Percentiles rank a stretch among this genome's conserved stretches.
These are phyloP conservation scores for Delphinella strobiligena DNA, from an alignment of 2,329 filamentous ascomycete genomes.

Conservation along the genomic window DNA sequence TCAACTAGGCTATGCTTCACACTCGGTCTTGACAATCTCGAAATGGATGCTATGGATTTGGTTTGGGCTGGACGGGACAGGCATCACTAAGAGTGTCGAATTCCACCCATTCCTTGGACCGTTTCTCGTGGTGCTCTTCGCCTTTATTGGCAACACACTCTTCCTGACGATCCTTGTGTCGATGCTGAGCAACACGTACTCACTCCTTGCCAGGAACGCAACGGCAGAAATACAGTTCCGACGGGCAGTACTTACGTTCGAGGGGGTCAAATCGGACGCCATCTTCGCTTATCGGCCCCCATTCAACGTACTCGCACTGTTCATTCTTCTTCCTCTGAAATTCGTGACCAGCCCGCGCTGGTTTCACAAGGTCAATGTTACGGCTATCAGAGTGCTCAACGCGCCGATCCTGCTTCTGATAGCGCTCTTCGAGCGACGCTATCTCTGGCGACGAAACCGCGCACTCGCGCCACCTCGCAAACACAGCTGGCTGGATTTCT, in stretches of 20 bases:
- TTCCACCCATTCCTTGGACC: slow-evolving; percentile 75
- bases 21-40: slow-evolving; percentile 52
- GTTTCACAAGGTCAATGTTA: slow-evolving; percentile 86
- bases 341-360: slow-evolving; percentile 67
- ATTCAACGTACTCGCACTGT: slow-evolving; percentile 68
- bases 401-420: slow-evolving; percentile 62
- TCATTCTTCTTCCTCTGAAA: slow-evolving; percentile 64
- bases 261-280: slow-evolving; percentile 75
- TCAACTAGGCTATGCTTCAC: slow-evolving; percentile 22
- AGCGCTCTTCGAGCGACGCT: slow-evolving; percentile 55
- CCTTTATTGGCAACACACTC: slow-evolving; percentile 74
- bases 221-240: slow-evolving; percentile 77
- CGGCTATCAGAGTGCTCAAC: slow-evolving; percentile 61
- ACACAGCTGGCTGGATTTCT: slow-evolving; percentile 40
- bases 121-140: slow-evolving; percentile 68
- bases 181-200: slow-evolving; percentile 76
- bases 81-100: slow-evolving; percentile 46
- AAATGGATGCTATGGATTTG: slow-evolving; percentile 94
- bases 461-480: slow-evolving; percentile 24
- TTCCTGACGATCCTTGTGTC: slow-evolving; percentile 84
- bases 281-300: slow-evolving; percentile 74
- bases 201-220: slow-evolving; percentile 62
- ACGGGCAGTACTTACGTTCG: slow-evolving; percentile 67
- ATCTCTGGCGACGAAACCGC: slow-evolving; percentile 45
- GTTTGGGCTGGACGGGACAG: slow-evolving; percentile 68